Base-by-base conservation (phyloP, 129 eudicot species). In the Logfia minima region DNA sequence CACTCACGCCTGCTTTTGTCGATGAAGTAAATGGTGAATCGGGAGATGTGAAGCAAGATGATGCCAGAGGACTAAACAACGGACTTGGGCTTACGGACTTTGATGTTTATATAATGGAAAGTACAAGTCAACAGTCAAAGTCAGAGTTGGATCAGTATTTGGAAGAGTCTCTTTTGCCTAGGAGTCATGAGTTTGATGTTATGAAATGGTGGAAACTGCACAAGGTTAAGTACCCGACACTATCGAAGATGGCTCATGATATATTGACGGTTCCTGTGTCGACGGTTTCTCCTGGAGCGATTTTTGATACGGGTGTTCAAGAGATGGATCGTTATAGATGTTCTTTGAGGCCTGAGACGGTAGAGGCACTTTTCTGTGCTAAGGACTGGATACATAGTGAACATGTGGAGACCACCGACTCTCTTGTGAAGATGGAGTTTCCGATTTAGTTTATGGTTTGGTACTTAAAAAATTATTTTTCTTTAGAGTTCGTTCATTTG, bases 161-260 rank as follows among this genome's bases (percentile, higher is more conserved):
- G 85, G 95, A 89, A 80, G 97, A 92, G 82, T 89, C 92, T 1
- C 76, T 92, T 59, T 66, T 89, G 80, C 95, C 95, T 2, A 70
- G 97, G 45, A 86, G 85, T 24, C 95, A 89, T 18, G 97, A 87
- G 68, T 92, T 92, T 70, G 97, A 92, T 68, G 97, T 92, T 56
- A 76, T 92, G 60, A 92, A 95, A 8, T 92, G 97, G 97, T 92
- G 97, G 97, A 89, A 89, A 39, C 74, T 89, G 34, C 85, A 92
- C 81, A 82, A 84, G 77, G 68, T 48, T 26, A 91, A 88, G 90
- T 91, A 88, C 79, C 97, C 97, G 7, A 91, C 90, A 22, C 77
- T 91, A 3, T 88, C 97, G 4, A 87, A 85, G 84, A 92, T 92
- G 97, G 97, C 97, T 45, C 87, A 85, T 28, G 97, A 92, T 82